Conservation (phyloP, 352 stramenopile genomes). For the Phytophthora foliorum region DNA sequence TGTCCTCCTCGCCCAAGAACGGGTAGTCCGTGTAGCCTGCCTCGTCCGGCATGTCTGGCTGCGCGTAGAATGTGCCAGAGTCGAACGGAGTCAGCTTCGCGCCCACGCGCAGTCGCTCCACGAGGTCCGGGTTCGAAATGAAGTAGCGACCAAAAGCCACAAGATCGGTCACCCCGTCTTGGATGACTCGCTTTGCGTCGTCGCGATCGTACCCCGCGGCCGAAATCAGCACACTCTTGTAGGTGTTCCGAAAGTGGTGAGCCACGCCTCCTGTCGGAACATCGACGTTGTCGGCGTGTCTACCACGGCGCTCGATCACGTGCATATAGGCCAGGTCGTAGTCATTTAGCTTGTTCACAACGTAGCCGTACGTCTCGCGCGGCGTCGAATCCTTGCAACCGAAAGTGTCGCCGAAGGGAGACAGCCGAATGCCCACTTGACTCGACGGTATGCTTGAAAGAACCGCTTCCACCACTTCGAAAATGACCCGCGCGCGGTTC, state of each 20-base stretch:
- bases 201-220: constrained; percentile 36
- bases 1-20: constrained; percentile 22
- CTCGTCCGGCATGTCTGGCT: constrained; percentile 7
- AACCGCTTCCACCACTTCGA: constrained; percentile 58
- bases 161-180: constrained; percentile 39
- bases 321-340: constrained; percentile 50
- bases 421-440: constrained; percentile 16
- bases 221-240: constrained; percentile 51
- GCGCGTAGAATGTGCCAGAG: constrained; percentile 34
- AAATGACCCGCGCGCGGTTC: constrained; percentile 72
- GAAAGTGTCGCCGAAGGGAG: constrained; percentile 34
- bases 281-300: constrained; percentile 13
- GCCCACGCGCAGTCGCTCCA: constrained; percentile 37
- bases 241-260: constrained; percentile 43
- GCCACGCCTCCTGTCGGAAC: constrained; percentile 38
- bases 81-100: constrained; percentile 40
- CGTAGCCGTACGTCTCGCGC: constrained; percentile 36
- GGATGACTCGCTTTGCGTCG: constrained; percentile 31
- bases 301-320: constrained; percentile 46
- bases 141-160: constrained; percentile 57
- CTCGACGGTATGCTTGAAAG: constrained; percentile 22
- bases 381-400: constrained; percentile 36
- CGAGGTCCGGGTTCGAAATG: constrained; percentile 61
- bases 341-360: constrained; percentile 25
- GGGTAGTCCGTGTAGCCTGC: constrained; percentile 42